Conservation (phyloP, 140 eudicot species). For the Erigeron philadelphicus region DNA sequence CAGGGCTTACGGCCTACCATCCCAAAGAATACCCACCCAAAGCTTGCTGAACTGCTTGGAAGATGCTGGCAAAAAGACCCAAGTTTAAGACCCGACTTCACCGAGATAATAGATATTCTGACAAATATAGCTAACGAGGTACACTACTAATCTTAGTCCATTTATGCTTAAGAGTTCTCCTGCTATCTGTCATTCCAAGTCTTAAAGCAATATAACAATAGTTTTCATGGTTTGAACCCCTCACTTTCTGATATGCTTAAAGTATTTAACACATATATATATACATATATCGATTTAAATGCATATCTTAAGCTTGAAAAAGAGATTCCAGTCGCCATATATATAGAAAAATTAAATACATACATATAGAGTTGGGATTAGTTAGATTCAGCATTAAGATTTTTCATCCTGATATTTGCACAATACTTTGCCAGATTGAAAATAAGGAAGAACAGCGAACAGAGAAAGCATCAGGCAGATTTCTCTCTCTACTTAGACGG, state of each 20-base stretch:
- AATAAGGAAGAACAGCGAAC: constrained; percentile 45
- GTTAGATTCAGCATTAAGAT: neutral
- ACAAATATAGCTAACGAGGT: constrained; percentile 69
- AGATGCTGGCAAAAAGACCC: constrained; percentile 96
- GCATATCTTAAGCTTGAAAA: no score
- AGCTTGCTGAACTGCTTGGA: constrained; percentile 68
- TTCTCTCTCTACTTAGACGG: constrained; percentile 66
- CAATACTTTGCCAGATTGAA: constrained; percentile 46
- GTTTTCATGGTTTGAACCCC: no score
- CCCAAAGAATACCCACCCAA: constrained; percentile 74
- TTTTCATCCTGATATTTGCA: neutral
- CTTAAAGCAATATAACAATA: neutral
- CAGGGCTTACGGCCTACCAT: constrained; percentile 86
- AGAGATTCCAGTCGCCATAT: no score
- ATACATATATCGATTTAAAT: no score
- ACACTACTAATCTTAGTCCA: constrained; percentile 12
- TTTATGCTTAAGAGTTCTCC: neutral
- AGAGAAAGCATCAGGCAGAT: constrained; percentile 64
- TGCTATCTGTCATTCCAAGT: neutral
- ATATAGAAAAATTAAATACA: no score
- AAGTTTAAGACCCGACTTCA: constrained; percentile 71
- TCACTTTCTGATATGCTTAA: no score
- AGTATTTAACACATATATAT: no score
- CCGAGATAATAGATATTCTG: constrained; percentile 56
- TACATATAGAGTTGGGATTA: no score